phyloP scores from a whole-genome alignment of 345 rosid species.

The Jatropha curcas region DNA sequence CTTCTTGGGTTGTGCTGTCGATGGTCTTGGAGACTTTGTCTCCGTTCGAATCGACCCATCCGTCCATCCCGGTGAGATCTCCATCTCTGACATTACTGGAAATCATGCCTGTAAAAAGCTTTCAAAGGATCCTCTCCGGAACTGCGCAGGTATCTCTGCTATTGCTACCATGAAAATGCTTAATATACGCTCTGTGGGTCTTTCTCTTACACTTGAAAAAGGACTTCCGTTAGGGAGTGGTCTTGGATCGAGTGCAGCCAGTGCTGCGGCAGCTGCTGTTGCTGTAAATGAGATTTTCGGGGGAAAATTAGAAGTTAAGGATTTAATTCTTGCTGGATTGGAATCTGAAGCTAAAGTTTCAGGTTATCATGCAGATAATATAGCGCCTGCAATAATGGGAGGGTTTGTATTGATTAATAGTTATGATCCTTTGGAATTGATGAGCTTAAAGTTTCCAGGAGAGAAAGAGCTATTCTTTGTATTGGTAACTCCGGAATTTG shows the following conservation, averaged over 20 bases:
- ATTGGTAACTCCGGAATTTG: constrained; percentile 75
- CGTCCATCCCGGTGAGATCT: constrained; percentile 67
- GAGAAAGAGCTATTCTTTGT: constrained; percentile 62
- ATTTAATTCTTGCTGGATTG: constrained; percentile 74
- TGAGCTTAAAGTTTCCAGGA: constrained; percentile 53
- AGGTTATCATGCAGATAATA: constrained; percentile 89
- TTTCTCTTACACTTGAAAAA: constrained; percentile 70
- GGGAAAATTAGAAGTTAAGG: constrained; percentile 39
- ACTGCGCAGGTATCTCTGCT: constrained; percentile 95
- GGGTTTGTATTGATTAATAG: constrained; percentile 74
- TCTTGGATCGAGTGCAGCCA: constrained; percentile 84
- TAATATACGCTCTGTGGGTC: constrained; percentile 66
- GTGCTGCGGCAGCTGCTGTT: constrained; percentile 89
- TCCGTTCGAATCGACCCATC: constrained; percentile 58
- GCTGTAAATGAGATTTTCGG: constrained; percentile 88
- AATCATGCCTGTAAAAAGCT: constrained; percentile 46
- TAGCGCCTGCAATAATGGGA: constrained; percentile 88
- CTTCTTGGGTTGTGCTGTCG: constrained; percentile 88
- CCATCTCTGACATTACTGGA: constrained; percentile 62
- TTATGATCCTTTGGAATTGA: constrained; percentile 72
- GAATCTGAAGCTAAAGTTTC: constrained; percentile 92
- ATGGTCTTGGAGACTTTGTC: constrained; percentile 73
- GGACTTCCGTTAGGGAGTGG: constrained; percentile 77
- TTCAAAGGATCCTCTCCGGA: constrained; percentile 65
- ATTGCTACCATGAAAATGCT: constrained; percentile 79